Evolutionary conservation across 768 basidiomycete genomes (phyloP), one percentile per base, ranked within the genome.

Genomic region (Suillus spraguei): DNA sequence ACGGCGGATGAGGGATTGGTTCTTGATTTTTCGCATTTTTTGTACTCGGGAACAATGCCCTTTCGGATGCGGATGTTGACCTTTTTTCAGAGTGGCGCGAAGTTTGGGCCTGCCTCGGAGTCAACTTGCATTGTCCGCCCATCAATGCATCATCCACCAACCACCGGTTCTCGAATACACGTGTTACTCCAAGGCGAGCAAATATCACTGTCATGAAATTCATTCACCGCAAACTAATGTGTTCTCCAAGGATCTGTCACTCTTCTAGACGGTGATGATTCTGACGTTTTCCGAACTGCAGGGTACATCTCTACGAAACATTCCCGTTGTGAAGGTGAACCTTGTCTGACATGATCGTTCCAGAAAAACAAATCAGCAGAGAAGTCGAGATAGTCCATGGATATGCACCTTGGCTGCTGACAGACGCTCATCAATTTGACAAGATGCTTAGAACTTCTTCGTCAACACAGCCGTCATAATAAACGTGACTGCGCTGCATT

Each of bases 11-110:
- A 41, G 56, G 56, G 28, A 22, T 28, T 41, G 24, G 39, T 7
- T 41, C 17, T 58, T 58, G 38, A 58, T 28, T 32, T 32, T 20
- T 32, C 4, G 56, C 38, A 39, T 58, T 58, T 56, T 20, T 39
- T 58, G 56, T 58, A 58, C 56, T 41, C 11, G 39, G 56, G 41
- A 4, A 58, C 24, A 41, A 20, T 32, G 28, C 39, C 55, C 55
- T 58, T 58, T 58, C 6, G 39, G 56, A 39, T 41, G 39, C 32
- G 24, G 56, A 39, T 5, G 55, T 38, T 24, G 24, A 16, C 3
- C 14, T 24, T 24, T 49, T 49, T 56, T 41, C 17, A 33, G 24
- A 20, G 56, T 58, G 56, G 17, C 39, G 13, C 56, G 17, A 58
- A 41, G 38, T 58, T 28, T 11, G 3, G 17, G 6, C 52, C 20